Base-by-base conservation (phyloP, 106 monocot genomes). In the Dioscorea dumetorum region DNA sequence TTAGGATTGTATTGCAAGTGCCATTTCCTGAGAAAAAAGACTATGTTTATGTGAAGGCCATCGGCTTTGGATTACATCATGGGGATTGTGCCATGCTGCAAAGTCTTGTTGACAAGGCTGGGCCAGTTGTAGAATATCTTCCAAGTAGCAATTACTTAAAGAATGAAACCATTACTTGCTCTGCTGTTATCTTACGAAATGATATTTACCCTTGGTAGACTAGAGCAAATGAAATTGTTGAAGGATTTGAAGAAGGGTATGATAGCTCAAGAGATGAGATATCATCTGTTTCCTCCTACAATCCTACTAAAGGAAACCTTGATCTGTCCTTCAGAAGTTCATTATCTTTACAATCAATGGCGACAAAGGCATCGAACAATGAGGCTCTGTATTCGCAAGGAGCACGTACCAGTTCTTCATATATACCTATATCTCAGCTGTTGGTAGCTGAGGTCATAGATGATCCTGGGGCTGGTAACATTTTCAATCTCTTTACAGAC, bases 251-350 rank as follows among this genome's bases (percentile, higher is more conserved):
- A 66, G 97, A 99, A 74, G 97, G 76, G 52, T 99, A 99, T 75
- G 92, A 99, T 52, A 99, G 97, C 74, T 90, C 87, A 57, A 89
- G 78, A 64, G 97, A 99, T 87, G 97, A 99, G 67, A 79, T 82
- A 9, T 93, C 97, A 69, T 99, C 97, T 75, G 82, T 90, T 71
- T 99, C 97, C 9, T 99, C 92, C 20, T 99, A 87, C 53, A 87
- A 79, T 66, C 87, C 83, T 49, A 71, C 73, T 24, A 92, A 68
- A 84, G 73, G 82, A 70, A 84, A 72, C 67, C 10, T 63, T 64
- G 86, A 91, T 23, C n/a, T 72, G 13, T 49, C 83, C 35, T 64
- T 80, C 63, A 86, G 81, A 74, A 92, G 72, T 35, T 89, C 91
- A 2, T 64, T 87, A 21, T 88, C 88, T 15, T 72, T 84, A 52